These are phyloP conservation scores for Thelephora ganbajun DNA, from an alignment of 768 basidiomycete genomes.

Conservation along the genomic window DNA sequence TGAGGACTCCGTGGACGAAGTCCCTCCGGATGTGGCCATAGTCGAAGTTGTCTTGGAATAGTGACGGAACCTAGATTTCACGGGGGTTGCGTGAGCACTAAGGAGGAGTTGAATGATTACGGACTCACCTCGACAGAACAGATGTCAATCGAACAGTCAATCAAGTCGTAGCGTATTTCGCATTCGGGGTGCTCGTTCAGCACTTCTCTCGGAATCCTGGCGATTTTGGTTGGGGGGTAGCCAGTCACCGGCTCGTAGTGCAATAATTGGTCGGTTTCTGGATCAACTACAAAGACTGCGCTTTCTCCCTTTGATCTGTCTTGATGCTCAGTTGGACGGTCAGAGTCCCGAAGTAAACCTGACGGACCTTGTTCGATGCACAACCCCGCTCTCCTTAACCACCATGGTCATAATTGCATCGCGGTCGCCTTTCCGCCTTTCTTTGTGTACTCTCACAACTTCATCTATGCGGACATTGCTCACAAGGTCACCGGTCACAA, in stretches of 20 bases:
- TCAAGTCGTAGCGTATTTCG: slow-evolving; percentile 77
- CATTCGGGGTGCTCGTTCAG: slow-evolving; percentile 62
- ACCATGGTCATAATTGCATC: slow-evolving; percentile 97
- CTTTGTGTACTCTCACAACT: slow-evolving; percentile 80
- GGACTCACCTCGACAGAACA: slow-evolving; percentile 75
- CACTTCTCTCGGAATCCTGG: slow-evolving; percentile 67
- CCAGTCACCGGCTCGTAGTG: slow-evolving; percentile 72
- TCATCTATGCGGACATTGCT: slow-evolving; percentile 88
- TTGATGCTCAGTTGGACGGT: slow-evolving; percentile 1
- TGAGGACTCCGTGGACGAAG: slow-evolving; percentile 89
- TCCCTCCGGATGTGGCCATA: slow-evolving; percentile 85
- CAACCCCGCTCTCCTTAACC: slow-evolving; percentile 62
- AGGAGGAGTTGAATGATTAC: slow-evolving; percentile 7
- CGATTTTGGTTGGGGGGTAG: slow-evolving; percentile 47
- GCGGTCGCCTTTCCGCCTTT: slow-evolving; percentile 72
- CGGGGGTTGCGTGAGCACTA: not conserved
- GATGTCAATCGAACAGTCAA: slow-evolving; percentile 83
- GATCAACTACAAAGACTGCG: slow-evolving; percentile 66
- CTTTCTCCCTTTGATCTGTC: slow-evolving; percentile 57
- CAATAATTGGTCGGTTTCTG: slow-evolving; percentile 64
- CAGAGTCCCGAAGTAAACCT: not conserved
- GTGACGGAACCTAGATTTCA: slow-evolving; percentile 61
- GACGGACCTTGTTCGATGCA: slow-evolving; percentile 60
- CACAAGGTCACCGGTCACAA: slow-evolving; percentile 85
- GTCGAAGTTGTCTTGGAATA: slow-evolving; percentile 99